phyloP scores from a whole-genome alignment of 2,329 filamentous ascomycete species.

The Rutstroemia sp. region DNA sequence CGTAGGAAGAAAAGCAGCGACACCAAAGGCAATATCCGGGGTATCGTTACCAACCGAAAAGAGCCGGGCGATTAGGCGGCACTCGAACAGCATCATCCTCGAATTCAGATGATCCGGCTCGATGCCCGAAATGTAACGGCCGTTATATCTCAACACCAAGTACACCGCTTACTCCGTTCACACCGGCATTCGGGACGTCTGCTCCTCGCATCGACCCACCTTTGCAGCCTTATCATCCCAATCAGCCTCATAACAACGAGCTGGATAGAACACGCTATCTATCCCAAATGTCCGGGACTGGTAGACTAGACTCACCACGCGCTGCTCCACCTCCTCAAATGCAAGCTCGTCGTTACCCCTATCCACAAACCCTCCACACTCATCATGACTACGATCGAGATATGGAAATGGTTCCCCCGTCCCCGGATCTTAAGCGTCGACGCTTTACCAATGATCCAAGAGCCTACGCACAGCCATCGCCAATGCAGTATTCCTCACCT shows the following conservation, averaged over 20 bases:
- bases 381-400: slow-evolving; percentile 32
- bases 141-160: slow-evolving; percentile 29
- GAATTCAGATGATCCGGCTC: slow-evolving; percentile 40
- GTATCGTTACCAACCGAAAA: slow-evolving; percentile 79
- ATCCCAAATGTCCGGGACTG: slow-evolving; percentile 16
- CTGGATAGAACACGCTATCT: slow-evolving; percentile 17
- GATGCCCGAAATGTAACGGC: slow-evolving; percentile 67
- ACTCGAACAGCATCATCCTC: slow-evolving; percentile 24
- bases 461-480: slow-evolving; percentile 33
- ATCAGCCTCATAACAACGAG: slow-evolving; percentile 13
- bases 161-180: slow-evolving; percentile 28
- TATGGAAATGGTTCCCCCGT: slow-evolving; percentile 36
- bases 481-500: slow-evolving; percentile 28
- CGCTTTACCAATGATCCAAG: slow-evolving; percentile 44
- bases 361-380: slow-evolving; percentile 23
- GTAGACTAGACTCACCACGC: slow-evolving; percentile 24
- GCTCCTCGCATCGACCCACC: slow-evolving; percentile 15
- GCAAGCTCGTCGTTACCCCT: slow-evolving; percentile 17
- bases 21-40: slow-evolving; percentile 87
- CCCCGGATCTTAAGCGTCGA: slow-evolving; percentile 55
- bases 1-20: slow-evolving; percentile 75
- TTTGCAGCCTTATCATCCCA: slow-evolving; percentile 16
- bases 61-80: slow-evolving; percentile 25
- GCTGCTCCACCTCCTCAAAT: slow-evolving; percentile 16
- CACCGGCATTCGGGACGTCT: slow-evolving; percentile 15